A percentile compares a stretch with the other conserved stretches of the same genome.
phyloP scores from a whole-genome alignment of 2,329 filamentous ascomycete genomes.

The Colletotrichum sp. region DNA sequence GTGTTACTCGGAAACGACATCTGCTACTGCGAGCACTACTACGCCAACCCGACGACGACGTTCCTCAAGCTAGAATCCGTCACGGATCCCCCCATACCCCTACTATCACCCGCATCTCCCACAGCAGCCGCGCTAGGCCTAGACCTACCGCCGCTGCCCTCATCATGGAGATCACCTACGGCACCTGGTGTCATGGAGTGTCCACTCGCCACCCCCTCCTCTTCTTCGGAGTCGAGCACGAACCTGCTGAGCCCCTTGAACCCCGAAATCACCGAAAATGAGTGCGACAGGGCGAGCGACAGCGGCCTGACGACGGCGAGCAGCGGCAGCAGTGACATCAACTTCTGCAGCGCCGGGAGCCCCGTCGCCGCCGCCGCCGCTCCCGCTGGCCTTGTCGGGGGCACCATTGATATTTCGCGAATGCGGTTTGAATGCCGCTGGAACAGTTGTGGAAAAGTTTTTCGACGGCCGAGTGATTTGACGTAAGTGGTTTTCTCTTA shows the following conservation, averaged over 20 bases:
- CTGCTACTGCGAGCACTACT: slow-evolving; percentile 20
- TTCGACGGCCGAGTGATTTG: slow-evolving; percentile 21
- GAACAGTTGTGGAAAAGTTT: slow-evolving; percentile 18
- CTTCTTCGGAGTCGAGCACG: slow-evolving; percentile 23
- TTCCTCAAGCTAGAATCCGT: slow-evolving; percentile 12
- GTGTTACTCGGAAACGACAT: slow-evolving; percentile 19
- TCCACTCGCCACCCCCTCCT: slow-evolving; percentile 24
- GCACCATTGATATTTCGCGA: slow-evolving; percentile 8
- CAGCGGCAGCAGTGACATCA: background rate
- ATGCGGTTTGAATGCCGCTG: slow-evolving; percentile 19
- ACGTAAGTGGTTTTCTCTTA: background rate
- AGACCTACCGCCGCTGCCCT: background rate
- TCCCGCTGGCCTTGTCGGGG: background rate
- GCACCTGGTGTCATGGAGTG: slow-evolving; percentile 25
- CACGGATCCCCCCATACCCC: slow-evolving; percentile 9
- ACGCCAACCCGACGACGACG: background rate
- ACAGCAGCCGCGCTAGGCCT: background rate
- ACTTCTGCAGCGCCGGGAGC: background rate
- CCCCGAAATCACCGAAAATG: slow-evolving; percentile 10
- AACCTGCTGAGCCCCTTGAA: slow-evolving; percentile 16
- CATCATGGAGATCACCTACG: slow-evolving; percentile 23
- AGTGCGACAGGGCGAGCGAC: slow-evolving; percentile 17
- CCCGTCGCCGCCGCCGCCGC: background rate
- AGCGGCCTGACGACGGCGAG: background rate
- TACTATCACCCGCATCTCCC: background rate